Percentiles rank a stretch among this genome's conserved stretches.
Evolutionary conservation across 75 land plant genomes (phyloP).

Genomic region (Pinus taeda): DNA sequence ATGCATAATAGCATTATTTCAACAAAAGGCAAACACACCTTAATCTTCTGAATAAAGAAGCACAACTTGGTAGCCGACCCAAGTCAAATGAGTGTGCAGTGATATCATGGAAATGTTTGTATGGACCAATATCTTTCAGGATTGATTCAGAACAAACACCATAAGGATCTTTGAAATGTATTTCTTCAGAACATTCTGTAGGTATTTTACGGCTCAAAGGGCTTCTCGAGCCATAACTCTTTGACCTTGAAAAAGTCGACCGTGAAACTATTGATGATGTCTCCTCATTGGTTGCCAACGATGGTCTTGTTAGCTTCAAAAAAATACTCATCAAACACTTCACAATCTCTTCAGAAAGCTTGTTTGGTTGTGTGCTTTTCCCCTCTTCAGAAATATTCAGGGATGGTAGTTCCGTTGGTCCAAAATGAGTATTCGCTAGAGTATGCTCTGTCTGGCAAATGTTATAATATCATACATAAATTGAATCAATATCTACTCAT

Average conservation of each 20-base stretch:
- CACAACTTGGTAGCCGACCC: constrained; percentile 29
- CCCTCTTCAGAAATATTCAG: constrained; percentile 3
- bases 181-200: constrained; percentile 12
- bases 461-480: neutral
- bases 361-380: constrained; percentile 41
- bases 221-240: constrained; percentile 10
- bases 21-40: constrained; percentile 35
- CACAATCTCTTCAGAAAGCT: constrained; percentile 66
- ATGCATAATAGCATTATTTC: neutral
- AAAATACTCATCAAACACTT: constrained; percentile 62
- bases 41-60: constrained; percentile 40
- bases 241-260: constrained; percentile 25
- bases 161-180: constrained; percentile 54
- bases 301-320: constrained; percentile 29
- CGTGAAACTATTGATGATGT: constrained; percentile 31
- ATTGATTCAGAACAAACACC: constrained; percentile 47
- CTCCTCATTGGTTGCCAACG: constrained; percentile 18
- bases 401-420: constrained; percentile 1
- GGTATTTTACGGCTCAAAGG: neutral
- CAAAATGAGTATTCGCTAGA: neutral
- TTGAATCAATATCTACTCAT: constrained; percentile 1
- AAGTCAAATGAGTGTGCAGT: constrained; percentile 38
- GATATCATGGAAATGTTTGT: constrained; percentile 44
- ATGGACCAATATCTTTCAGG: constrained; percentile 65
- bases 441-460: neutral